Base-by-base conservation (phyloP, 2,329 filamentous ascomycete genomes). In the Coniochaeta sp. region DNA sequence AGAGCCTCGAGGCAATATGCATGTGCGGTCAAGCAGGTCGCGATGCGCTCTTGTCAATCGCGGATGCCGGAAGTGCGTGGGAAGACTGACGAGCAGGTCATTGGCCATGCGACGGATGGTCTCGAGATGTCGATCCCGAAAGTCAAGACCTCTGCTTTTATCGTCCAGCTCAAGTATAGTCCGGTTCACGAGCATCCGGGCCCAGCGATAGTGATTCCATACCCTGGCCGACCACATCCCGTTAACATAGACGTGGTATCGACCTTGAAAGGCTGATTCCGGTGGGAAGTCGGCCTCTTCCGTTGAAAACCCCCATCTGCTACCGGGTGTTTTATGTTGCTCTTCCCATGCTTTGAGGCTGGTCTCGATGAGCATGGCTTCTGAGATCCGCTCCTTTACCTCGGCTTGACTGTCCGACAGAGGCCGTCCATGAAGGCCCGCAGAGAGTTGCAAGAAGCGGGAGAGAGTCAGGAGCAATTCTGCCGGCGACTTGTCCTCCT, bases 191-290 rank as follows among this genome's bases (percentile, higher is more conserved):
- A 86, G 69, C 26, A 85, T 79, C n/a, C 82, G 79, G 7, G 77
- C 76, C 76, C 82, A 85, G 26, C 85, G 81, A 64, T 81, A 85
- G 64, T 86, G 79, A 61, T 82, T 83, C 81, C 81, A 87, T 44
- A 82, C 75, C 26, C 80, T 77, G 9, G 79, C 81, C 19, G 77
- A 72, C 75, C 79, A 84, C 59, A 84, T 77, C 16, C 54, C 54
- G 62, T 81, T 78, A 17, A 70, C 69, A 65, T 87, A 87, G 24
- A 76, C 68, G 66, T 87, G 83, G 65, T 83, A 86, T 59, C 76
- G 74, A 14, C 78, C 76, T 19, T 77, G 74, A 62, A 83, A 85
- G 58, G 82, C 74, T 12, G 76, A 76, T 1, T 73, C 71, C 0
- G 73, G 62, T 1, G 78, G 75, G 44, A 71, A 68, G 9, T 67